These are phyloP conservation scores for Plectosphaerella sp. DNA, from an alignment of 2,329 filamentous ascomycete species.

Conservation along the genomic window DNA sequence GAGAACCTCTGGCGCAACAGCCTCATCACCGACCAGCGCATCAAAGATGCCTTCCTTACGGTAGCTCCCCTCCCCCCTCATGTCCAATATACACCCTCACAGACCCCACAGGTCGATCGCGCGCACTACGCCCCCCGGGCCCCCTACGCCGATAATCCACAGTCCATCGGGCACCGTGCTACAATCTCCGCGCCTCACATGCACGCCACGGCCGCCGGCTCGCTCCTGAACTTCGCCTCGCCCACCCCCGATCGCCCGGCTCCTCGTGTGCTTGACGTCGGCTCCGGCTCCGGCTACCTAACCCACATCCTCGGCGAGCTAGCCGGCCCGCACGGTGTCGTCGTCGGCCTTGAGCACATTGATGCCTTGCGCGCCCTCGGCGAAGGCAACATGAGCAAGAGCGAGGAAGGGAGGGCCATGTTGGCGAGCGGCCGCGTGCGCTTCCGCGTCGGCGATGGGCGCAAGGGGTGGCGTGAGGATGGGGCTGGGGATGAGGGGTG, in stretches of 20 bases:
- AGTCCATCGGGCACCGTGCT: constrained; percentile 49
- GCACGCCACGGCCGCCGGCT: constrained; percentile 51
- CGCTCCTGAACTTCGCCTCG: constrained; percentile 39
- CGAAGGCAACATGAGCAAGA: constrained; percentile 62
- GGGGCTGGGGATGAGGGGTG: constrained; percentile 56
- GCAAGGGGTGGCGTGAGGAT: constrained; percentile 53
- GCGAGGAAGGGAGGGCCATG: constrained; percentile 50
- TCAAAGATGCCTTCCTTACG: constrained; percentile 73
- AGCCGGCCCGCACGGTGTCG: constrained; percentile 46
- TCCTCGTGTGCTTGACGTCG: constrained; percentile 65
- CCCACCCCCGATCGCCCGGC: constrained; percentile 27
- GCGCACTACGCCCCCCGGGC: constrained; percentile 70
- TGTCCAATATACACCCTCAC: neutral
- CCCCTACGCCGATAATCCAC: constrained; percentile 63
- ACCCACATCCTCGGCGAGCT: constrained; percentile 85
- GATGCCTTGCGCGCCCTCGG: constrained; percentile 57
- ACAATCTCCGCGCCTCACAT: constrained; percentile 60
- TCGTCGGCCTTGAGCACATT: constrained; percentile 76
- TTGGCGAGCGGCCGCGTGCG: constrained; percentile 60
- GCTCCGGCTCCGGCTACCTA: constrained; percentile 75
- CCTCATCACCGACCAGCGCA: constrained; percentile 67
- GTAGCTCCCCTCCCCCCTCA: neutral
- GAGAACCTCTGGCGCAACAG: constrained; percentile 69
- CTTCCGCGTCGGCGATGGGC: constrained; percentile 73
- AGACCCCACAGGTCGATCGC: constrained; percentile 66